These are phyloP conservation scores for Neoarthrinium moseri DNA, from an alignment of 2,329 filamentous ascomycete genomes.

Conservation along the genomic window DNA sequence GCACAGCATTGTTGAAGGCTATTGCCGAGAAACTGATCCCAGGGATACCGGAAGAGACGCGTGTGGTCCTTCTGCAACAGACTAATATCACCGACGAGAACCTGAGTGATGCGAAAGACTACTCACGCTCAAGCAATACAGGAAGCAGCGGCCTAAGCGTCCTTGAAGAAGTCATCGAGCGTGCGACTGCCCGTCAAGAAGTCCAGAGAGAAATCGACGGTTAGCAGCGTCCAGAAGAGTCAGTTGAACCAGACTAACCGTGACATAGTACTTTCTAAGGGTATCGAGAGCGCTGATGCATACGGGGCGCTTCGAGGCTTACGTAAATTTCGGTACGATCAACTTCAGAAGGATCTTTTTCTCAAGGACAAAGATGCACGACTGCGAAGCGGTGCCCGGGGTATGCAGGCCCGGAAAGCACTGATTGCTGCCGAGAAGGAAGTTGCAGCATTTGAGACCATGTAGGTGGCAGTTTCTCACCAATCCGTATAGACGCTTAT, in stretches of 20 bases:
- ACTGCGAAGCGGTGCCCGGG: constrained; percentile 71
- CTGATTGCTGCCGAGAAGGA: constrained; percentile 68
- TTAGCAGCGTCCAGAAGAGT: constrained; percentile 27
- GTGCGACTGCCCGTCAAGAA: constrained; percentile 53
- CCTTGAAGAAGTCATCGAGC: constrained; percentile 67
- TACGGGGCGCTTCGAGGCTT: constrained; percentile 59
- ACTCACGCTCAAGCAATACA: constrained; percentile 8
- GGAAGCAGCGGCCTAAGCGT: constrained; percentile 42
- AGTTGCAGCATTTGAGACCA: constrained; percentile 53
- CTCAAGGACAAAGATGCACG: constrained; percentile 71
- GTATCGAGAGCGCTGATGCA: constrained; percentile 57
- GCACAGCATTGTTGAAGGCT: constrained; percentile 65
- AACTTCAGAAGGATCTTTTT: constrained; percentile 62
- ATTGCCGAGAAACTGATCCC: constrained; percentile 78
- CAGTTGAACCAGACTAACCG: not conserved
- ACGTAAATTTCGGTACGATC: constrained; percentile 60
- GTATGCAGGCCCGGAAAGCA: constrained; percentile 73
- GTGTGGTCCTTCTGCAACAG: constrained; percentile 70
- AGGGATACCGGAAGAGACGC: constrained; percentile 65
- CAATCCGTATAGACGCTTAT: not conserved
- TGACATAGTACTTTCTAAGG: constrained; percentile 51
- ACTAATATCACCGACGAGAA: constrained; percentile 43
- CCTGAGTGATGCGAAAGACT: constrained; percentile 21
- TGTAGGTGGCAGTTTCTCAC: constrained; percentile 42
- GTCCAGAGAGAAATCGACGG: constrained; percentile 61